Evolutionary conservation across 352 stramenopile genomes (phyloP).

Genomic region (Thraustochytrium sp.): DNA sequence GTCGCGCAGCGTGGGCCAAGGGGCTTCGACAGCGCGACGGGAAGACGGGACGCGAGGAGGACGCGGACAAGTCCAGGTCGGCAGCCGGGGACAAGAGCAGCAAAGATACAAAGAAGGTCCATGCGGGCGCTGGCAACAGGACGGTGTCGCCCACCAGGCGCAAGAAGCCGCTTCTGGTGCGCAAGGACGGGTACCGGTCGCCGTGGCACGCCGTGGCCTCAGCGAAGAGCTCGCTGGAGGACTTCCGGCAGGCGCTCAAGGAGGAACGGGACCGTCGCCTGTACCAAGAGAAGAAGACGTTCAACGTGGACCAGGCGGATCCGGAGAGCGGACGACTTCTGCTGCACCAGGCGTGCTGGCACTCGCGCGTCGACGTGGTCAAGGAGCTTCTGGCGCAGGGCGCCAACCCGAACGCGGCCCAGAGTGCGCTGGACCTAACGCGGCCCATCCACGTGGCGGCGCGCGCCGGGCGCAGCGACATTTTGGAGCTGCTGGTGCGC

Average conservation of each 20-base stretch:
- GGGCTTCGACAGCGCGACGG: neutral
- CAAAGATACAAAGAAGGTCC: neutral
- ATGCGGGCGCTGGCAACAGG: neutral
- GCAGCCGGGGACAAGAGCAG: neutral
- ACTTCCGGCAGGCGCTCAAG: neutral
- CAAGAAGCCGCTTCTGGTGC: neutral
- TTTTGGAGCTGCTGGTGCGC: neutral
- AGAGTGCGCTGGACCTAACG: neutral
- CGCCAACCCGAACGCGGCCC: neutral
- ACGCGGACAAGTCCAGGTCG: neutral
- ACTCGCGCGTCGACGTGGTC: neutral
- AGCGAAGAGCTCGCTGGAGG: neutral
- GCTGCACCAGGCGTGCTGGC: constrained; percentile 24
- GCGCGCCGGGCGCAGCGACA: neutral
- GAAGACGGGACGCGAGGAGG: neutral
- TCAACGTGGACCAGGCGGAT: constrained; percentile 5
- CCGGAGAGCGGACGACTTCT: neutral
- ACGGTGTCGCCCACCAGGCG: no score
- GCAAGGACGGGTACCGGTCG: neutral
- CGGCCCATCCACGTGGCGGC: neutral
- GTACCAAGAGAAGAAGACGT: neutral
- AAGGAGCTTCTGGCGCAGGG: neutral
- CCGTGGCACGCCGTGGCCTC: neutral
- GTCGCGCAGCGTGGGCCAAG: neutral
- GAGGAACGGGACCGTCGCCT: neutral